Evolutionary conservation across 2,329 filamentous ascomycete genomes (phyloP).

Genomic region (Ophiostoma fasciatum): DNA sequence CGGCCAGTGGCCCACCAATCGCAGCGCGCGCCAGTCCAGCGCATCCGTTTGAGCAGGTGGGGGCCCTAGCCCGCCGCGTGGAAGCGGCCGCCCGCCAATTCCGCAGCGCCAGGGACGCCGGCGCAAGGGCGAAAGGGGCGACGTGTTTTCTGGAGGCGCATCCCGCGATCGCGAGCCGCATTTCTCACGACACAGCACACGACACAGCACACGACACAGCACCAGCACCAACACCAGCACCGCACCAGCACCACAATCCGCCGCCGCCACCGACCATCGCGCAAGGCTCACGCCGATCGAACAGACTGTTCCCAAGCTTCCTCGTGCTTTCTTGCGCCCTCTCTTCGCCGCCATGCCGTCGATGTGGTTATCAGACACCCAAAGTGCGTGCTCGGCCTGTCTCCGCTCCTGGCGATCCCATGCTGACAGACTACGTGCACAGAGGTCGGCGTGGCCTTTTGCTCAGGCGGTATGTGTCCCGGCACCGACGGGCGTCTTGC

Average conservation of each 20-base stretch:
- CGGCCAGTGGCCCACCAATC: too few species aligned
- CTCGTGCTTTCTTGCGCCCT: too few species aligned
- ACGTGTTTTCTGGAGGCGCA: too few species aligned
- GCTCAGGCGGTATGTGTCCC: constrained; percentile 70
- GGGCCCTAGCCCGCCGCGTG: constrained; percentile 3
- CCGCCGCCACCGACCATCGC: background rate
- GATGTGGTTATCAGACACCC: constrained; percentile 92
- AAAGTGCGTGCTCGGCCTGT: constrained; percentile 50
- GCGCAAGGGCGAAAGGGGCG: too few species aligned
- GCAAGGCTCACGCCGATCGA: too few species aligned
- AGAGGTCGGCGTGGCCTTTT: constrained; percentile 98
- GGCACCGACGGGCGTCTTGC: background rate
- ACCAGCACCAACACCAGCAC: background rate
- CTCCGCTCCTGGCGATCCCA: background rate
- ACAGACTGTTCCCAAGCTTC: too few species aligned
- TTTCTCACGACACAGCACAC: too few species aligned
- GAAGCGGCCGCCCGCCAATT: background rate
- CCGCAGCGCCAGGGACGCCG: background rate
- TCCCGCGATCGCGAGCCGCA: too few species aligned
- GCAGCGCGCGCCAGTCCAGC: background rate
- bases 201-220: background rate
- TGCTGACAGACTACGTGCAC: constrained; percentile 14
- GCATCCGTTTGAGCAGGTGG: constrained; percentile 5
- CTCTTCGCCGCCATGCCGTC: constrained; percentile 50
- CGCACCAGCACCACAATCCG: background rate